Evolutionary conservation across 2,329 filamentous ascomycete species (phyloP), one percentile per base, ranked within the genome.

Genomic region (Elsinoe arachidis): DNA sequence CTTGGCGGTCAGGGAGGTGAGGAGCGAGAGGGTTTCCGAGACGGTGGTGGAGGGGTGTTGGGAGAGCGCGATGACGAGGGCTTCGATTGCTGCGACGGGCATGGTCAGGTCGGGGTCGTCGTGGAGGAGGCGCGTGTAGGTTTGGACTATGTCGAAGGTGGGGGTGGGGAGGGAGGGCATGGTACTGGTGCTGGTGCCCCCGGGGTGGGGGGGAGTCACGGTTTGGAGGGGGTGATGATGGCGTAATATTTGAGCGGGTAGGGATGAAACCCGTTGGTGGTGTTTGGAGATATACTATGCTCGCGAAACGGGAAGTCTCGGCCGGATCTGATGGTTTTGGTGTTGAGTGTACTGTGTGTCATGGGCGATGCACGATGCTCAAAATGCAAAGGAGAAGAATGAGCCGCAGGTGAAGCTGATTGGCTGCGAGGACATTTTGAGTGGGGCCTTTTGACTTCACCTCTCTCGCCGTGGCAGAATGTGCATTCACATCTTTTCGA

Each of bases 41-140:
- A 96, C 89, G 58, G 93, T 99, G 19, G 85, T 87, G 5, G 90
- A 86, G 61, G 85, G 84, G 46, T 85, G 87, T 62, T 87, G 81
- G 67, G 86, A 85, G 59, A 97, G 87, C 60, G 93, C 86, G 68
- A 87, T 83, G 64, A 97, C 93, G 59, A 99, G 80, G 26, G 90
- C 85, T 74, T 95, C 89, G 69, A 96, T 96, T 59, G 91, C 90
- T 17, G 93, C 93, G 57, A 99, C 88, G 61, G 93, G 91, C 83
- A 96, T 96, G 35, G 92, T 96, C 55, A 97, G 80, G 61, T 95
- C 88, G 10, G 87, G 80, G 70, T 97, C 90, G 54, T 81, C 78
- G 59, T 68, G 68, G 60, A 88, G 79, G 51, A 87, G 79, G 52
- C 77, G 73, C 65, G 81, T 78, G 75, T 88, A 88, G 47, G 82